Evolutionary conservation across 257 asterid species (phyloP).

Genomic region (Scutellaria barbata): DNA sequence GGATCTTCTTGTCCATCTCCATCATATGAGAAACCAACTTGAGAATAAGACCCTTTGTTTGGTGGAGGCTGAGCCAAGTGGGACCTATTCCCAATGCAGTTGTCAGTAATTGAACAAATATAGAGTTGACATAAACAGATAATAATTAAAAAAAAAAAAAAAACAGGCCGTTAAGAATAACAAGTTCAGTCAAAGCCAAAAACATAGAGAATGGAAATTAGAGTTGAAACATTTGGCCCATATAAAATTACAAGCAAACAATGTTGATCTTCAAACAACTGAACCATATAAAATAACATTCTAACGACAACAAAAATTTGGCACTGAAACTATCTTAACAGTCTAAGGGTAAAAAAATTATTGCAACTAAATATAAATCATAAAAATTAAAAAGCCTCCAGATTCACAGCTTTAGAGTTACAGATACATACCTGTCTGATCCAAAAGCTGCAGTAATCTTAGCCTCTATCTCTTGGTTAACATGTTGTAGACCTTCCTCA

Average conservation of each 20-base stretch:
- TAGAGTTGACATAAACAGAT: neutral
- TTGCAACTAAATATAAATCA: conserved; percentile 6
- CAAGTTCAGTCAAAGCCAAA: neutral
- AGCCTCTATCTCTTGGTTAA: conserved; percentile 89
- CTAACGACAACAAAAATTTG: neutral
- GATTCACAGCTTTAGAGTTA: neutral
- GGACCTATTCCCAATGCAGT: conserved; percentile 50
- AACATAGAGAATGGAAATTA: neutral
- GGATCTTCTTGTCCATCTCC: conserved; percentile 72
- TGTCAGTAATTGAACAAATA: conserved; percentile 32
- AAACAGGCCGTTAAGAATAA: neutral
- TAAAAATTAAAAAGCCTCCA: conserved; percentile 5
- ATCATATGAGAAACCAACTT: conserved; percentile 96
- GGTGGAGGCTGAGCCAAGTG: conserved; percentile 66
- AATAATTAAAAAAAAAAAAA: neutral
- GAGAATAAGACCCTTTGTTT: conserved; percentile 89
- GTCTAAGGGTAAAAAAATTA: neutral
- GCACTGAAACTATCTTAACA: neutral
- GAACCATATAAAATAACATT: neutral
- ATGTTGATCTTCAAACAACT: neutral
- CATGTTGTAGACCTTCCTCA: conserved; percentile 86
- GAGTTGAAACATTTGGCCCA: neutral
- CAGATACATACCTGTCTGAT: conserved; percentile 69
- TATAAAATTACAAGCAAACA: neutral
- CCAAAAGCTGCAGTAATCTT: conserved; percentile 73